Percentiles rank a stretch among this genome's conserved stretches.
These are phyloP conservation scores for Tuber calosporum DNA, from an alignment of 495 filamentous ascomycete genomes.

Conservation along the genomic window DNA sequence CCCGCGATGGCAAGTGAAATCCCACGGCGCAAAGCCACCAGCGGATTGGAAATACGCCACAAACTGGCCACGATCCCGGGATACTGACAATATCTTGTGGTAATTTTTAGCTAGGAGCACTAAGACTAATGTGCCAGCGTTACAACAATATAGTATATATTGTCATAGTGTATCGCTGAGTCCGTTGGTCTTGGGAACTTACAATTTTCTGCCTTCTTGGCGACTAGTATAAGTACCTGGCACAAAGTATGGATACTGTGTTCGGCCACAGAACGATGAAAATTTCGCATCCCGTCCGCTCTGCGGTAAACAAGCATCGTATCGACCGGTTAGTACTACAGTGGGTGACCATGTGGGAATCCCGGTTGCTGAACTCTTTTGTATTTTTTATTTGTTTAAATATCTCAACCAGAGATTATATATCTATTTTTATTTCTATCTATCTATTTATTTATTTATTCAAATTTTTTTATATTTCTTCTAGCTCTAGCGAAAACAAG, in stretches of 20 bases:
- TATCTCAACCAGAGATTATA: no score
- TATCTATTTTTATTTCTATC: not conserved
- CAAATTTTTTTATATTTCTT: not conserved
- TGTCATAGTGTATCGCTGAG: no score
- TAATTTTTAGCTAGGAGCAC: no score
- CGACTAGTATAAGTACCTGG: not conserved
- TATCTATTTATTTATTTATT: no score
- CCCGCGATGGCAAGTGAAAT: not conserved
- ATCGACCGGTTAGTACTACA: conserved; percentile 5
- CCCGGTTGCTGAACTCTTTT: conserved; percentile 2
- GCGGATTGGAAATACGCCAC: no score
- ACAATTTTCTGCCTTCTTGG: not conserved
- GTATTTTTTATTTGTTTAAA: not conserved
- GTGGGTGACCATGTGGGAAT: conserved; percentile 3
- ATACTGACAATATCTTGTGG: no score
- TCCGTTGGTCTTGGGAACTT: not conserved
- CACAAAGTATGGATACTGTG: not conserved
- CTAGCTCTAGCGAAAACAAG: not conserved
- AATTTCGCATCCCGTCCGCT: conserved; percentile 3
- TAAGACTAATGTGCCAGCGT: no score
- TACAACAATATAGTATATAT: no score
- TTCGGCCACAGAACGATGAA: conserved; percentile 5
- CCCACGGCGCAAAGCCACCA: no score
- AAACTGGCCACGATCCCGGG: no score
- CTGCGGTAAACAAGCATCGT: conserved; percentile 5